These are phyloP conservation scores for Boletus speciosus DNA, from an alignment of 768 basidiomycete genomes.

Conservation along the genomic window DNA sequence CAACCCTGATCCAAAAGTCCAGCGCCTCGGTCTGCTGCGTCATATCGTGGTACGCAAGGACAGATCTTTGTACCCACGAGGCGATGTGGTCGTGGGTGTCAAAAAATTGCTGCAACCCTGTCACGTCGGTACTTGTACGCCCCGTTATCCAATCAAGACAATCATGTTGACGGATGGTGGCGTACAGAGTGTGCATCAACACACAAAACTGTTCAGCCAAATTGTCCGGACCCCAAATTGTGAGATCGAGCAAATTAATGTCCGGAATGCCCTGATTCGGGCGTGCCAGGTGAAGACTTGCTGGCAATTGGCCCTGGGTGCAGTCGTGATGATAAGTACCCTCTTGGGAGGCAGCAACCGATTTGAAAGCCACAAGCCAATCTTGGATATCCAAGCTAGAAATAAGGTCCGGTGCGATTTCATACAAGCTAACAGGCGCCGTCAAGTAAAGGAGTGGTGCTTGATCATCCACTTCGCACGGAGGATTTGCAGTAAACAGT, in stretches of 20 bases:
- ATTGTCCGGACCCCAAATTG: slow-evolving; percentile 56
- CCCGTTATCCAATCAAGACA: slow-evolving; percentile 61
- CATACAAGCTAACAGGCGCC: slow-evolving; percentile 34
- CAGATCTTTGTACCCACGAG: slow-evolving; percentile 64
- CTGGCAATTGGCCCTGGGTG: slow-evolving; percentile 24
- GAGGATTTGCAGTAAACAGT: not conserved
- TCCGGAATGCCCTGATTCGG: not conserved
- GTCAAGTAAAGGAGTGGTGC: slow-evolving; percentile 34
- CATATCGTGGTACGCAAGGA: slow-evolving; percentile 50
- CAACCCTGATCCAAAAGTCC: slow-evolving; percentile 75
- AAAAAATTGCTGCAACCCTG: slow-evolving; percentile 52
- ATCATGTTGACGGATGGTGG: slow-evolving; percentile 66
- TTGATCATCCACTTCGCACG: slow-evolving; percentile 40
- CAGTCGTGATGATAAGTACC: slow-evolving; percentile 3
- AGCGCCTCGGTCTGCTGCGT: slow-evolving; percentile 55
- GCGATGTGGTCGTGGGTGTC: slow-evolving; percentile 59
- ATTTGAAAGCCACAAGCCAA: slow-evolving; percentile 13
- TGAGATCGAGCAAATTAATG: slow-evolving; percentile 26
- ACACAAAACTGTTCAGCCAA: slow-evolving; percentile 83
- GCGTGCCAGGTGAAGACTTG: not conserved
- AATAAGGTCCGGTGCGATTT: slow-evolving; percentile 22
- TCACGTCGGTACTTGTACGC: slow-evolving; percentile 35
- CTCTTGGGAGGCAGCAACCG: not conserved
- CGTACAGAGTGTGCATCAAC: slow-evolving; percentile 66
- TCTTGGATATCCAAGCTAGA: slow-evolving; percentile 28